Conservation (phyloP, 2,329 filamentous ascomycete species). For the Pseudogymnoascus sp. region DNA sequence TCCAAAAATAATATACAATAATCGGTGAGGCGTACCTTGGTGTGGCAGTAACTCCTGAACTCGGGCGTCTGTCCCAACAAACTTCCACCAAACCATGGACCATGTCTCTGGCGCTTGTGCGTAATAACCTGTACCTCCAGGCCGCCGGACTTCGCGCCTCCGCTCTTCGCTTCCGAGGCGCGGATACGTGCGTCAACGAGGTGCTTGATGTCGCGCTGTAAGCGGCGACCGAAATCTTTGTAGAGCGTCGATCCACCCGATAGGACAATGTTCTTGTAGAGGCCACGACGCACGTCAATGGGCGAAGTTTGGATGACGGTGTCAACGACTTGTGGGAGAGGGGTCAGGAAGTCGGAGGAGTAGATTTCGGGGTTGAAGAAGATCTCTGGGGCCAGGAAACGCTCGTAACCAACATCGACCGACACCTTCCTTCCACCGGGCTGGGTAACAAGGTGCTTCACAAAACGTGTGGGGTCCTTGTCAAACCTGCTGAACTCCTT, state of each 20-base stretch:
- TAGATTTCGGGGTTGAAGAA: constrained; percentile 99
- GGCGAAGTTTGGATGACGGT: constrained; percentile 95
- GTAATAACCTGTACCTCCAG: constrained; percentile 95
- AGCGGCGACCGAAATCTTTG: constrained; percentile 92
- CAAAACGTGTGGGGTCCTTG: constrained; percentile 81
- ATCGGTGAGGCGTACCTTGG: constrained; percentile 49
- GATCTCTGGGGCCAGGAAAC: constrained; percentile 95
- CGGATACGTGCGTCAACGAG: constrained; percentile 88
- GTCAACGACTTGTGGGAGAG: constrained; percentile 88
- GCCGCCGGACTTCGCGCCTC: constrained; percentile 86
- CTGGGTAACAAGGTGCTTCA: constrained; percentile 79
- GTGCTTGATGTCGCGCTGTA: constrained; percentile 96
- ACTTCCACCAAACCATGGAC: constrained; percentile 97
- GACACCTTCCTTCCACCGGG: constrained; percentile 76
- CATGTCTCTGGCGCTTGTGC: constrained; percentile 94
- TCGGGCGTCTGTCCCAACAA: constrained; percentile 94
- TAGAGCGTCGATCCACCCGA: constrained; percentile 96
- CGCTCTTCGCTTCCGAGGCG: constrained; percentile 83
- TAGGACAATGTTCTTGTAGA: constrained; percentile 99
- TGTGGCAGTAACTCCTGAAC: constrained; percentile 98
- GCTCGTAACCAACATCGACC: constrained; percentile 94
- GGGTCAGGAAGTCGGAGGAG: constrained; percentile 95
- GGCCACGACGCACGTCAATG: constrained; percentile 89
- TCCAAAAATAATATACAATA: background rate
- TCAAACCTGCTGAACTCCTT: constrained; percentile 97